A percentile compares a stretch with the other conserved stretches of the same genome.
phyloP scores from a whole-genome alignment of 768 basidiomycete genomes.

The Symmetrospora coprosmae region DNA sequence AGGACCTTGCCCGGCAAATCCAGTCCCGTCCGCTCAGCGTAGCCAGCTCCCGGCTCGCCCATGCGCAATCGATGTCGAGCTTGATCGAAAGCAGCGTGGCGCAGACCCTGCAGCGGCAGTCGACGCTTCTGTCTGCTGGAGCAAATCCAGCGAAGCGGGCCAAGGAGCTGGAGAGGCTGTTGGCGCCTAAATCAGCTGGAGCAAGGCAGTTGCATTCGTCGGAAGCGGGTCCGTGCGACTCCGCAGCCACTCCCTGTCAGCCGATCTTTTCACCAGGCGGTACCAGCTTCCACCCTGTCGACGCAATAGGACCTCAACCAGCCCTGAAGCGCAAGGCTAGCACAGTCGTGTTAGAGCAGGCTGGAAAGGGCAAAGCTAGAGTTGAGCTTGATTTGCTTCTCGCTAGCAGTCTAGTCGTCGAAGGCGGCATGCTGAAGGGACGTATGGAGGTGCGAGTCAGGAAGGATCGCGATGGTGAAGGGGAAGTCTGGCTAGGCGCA shows the following conservation, averaged over 20 bases:
- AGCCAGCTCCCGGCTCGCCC: no score
- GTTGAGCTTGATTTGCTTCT: conserved; percentile 71
- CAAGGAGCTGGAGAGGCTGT: conserved; percentile 29
- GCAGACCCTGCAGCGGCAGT: conserved; percentile 17
- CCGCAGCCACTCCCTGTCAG: conserved; percentile 17
- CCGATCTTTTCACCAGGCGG: conserved; percentile 18
- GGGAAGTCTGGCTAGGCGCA: conserved; percentile 51
- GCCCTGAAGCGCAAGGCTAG: conserved; percentile 28
- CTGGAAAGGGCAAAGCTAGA: conserved; percentile 52
- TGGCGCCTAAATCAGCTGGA: conserved; percentile 8
- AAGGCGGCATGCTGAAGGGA: conserved; percentile 62
- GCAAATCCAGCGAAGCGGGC: conserved; percentile 26
- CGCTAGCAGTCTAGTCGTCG: conserved; percentile 59
- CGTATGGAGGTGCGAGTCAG: conserved; percentile 53
- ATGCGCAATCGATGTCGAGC: no score
- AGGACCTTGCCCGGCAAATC: background rate
- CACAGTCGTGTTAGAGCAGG: conserved; percentile 51
- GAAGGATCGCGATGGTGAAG: conserved; percentile 45
- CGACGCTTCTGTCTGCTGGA: conserved; percentile 29
- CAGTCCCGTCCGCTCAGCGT: no score
- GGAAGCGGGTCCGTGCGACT: conserved; percentile 18
- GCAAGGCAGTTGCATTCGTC: background rate
- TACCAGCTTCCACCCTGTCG: background rate
- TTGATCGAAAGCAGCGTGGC: background rate
- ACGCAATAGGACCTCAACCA: conserved; percentile 19